Conservation (phyloP, 2,329 filamentous ascomycete genomes). For the Epichloe glyceriae region DNA sequence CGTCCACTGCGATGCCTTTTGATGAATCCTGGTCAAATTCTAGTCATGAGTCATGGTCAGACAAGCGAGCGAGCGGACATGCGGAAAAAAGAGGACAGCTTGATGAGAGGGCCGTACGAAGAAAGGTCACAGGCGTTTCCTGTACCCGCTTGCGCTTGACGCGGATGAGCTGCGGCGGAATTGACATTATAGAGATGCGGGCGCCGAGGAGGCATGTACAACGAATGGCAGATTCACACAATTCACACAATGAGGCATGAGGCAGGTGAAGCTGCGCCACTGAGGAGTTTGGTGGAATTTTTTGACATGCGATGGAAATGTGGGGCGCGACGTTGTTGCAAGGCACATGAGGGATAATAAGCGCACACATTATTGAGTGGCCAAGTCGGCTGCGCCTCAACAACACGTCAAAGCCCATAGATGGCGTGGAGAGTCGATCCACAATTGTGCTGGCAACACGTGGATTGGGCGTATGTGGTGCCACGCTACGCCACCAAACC, state of each 20-base stretch:
- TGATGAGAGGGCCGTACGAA: slow-evolving; percentile 29
- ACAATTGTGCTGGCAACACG: no score
- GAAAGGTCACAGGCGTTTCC: slow-evolving; percentile 40
- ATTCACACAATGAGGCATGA: not conserved
- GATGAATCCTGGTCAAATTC: slow-evolving; percentile 37
- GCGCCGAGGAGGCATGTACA: not conserved
- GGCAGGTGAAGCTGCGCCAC: no score
- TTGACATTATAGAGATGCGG: slow-evolving; percentile 30
- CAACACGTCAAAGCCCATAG: no score
- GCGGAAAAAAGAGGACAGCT: slow-evolving; percentile 2
- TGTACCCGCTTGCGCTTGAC: slow-evolving; percentile 48
- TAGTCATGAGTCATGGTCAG: slow-evolving; percentile 11
- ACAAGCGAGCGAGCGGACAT: slow-evolving; percentile 6
- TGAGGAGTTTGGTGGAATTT: not conserved
- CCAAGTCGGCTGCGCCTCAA: no score
- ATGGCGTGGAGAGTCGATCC: no score
- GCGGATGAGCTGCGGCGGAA: slow-evolving; percentile 45
- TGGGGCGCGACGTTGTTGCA: not conserved
- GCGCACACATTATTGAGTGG: no score
- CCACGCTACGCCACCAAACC: no score
- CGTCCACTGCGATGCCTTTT: slow-evolving; percentile 37
- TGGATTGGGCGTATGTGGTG: no score
- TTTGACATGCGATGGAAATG: not conserved
- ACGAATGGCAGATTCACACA: not conserved
- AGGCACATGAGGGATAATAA: no score